Evolutionary conservation across 345 rosid species (phyloP).

Genomic region (Melastoma malabathricum): DNA sequence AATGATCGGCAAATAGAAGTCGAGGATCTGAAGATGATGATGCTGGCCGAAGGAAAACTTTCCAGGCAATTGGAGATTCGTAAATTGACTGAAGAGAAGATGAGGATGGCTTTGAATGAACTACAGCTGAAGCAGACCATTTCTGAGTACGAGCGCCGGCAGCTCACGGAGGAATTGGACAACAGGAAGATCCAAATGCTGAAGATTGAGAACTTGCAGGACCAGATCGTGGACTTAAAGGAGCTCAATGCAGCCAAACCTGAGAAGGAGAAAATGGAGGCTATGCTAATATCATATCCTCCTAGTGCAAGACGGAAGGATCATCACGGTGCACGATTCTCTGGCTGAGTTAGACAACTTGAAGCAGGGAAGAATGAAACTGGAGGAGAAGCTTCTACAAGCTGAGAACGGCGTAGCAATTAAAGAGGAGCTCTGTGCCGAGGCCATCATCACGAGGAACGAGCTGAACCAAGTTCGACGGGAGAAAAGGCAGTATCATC

Average conservation of each 20-base stretch:
- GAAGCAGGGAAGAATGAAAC: constrained; percentile 11
- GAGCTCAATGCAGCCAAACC: constrained; percentile 17
- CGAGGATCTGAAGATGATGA: constrained; percentile 18
- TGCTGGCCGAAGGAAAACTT: constrained; percentile 19
- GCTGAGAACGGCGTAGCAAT: constrained; percentile 16
- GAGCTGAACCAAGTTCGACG: constrained; percentile 24
- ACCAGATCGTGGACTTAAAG: constrained; percentile 17
- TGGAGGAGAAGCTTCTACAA: constrained; percentile 27
- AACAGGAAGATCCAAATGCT: constrained; percentile 22
- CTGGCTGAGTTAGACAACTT: constrained; percentile 26
- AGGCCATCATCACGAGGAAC: constrained; percentile 21
- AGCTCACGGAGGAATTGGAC: constrained; percentile 21
- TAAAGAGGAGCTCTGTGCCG: constrained; percentile 15
- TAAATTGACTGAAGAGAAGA: constrained; percentile 31
- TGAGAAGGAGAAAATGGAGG: constrained; percentile 22
- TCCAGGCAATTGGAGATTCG: constrained; percentile 18
- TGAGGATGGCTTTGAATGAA: constrained; percentile 19
- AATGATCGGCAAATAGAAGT: constrained; percentile 12
- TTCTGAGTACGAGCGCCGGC: constrained; percentile 35
- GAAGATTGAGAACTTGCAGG: constrained; percentile 20
- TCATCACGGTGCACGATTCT: constrained; percentile 17
- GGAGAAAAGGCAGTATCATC: constrained; percentile 27
- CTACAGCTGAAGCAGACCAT: constrained; percentile 42
- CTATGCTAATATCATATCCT: constrained; percentile 13
- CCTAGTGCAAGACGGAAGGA: constrained; percentile 23